These are phyloP conservation scores for Thalassiosira ordinaria DNA, from an alignment of 352 stramenopile species.

Conservation along the genomic window DNA sequence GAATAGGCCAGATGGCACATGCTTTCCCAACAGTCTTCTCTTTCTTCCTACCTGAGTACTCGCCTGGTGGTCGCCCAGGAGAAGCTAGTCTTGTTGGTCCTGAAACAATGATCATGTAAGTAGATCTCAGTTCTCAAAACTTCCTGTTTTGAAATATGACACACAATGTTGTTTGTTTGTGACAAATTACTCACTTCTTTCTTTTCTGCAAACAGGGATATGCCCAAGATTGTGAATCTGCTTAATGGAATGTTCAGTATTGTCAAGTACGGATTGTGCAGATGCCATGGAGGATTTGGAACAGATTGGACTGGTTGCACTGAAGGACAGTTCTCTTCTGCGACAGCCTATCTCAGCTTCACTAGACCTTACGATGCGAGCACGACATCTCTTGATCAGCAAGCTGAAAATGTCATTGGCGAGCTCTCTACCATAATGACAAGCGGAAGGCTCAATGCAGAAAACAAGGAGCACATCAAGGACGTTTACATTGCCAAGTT, in stretches of 20 bases:
- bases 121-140: too few species aligned
- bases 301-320: conserved; percentile 22
- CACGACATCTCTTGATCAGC: conserved; percentile 6
- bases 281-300: conserved; percentile 68
- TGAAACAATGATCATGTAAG: conserved; percentile 71
- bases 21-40: conserved; percentile 76
- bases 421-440: conserved; percentile 80
- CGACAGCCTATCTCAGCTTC: conserved; percentile 49
- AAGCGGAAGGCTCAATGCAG: conserved; percentile 65
- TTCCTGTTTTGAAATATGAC: too few species aligned
- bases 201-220: too few species aligned
- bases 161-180: too few species aligned
- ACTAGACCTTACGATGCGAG: conserved; percentile 32
- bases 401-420: conserved; percentile 65
- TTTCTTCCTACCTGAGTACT: conserved; percentile 78
- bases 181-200: too few species aligned
- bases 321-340: conserved; percentile 48
- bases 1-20: conserved; percentile 58
- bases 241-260: conserved; percentile 82
- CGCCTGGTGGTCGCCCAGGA: conserved; percentile 39
- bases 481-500: conserved; percentile 58
- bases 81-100: conserved; percentile 40
- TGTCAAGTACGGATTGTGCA: conserved; percentile 71
- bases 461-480: conserved; percentile 60
- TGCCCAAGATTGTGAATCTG: conserved; percentile 58